Evolutionary conservation across 345 rosid species (phyloP).

Genomic region (Durio zibethinus): DNA sequence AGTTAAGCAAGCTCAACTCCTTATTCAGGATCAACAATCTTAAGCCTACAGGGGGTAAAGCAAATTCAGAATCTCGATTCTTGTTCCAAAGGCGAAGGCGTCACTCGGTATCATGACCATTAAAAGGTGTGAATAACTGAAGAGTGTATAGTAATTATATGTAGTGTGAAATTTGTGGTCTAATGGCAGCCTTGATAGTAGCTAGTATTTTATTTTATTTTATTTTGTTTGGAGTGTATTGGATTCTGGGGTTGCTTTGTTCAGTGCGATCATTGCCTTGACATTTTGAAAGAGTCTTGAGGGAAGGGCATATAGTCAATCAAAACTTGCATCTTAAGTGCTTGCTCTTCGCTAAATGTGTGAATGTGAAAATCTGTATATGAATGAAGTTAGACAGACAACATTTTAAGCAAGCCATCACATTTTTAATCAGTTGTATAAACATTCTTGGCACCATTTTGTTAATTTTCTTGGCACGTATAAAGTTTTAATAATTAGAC

Average conservation of each 20-base stretch:
- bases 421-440: not conserved
- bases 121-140: constrained; percentile 16
- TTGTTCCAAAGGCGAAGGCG: constrained; percentile 73
- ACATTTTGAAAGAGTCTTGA: not conserved
- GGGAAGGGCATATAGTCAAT: not conserved
- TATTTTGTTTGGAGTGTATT: not conserved
- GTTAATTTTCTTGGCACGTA: not conserved
- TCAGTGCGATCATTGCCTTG: not conserved
- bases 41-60: constrained; percentile 52
- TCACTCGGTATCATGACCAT: constrained; percentile 78
- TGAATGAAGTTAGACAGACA: not conserved
- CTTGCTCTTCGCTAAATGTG: not conserved
- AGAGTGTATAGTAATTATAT: constrained; percentile 32
- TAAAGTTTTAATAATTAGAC: not conserved
- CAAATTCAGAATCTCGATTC: constrained; percentile 57
- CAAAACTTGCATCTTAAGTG: not conserved
- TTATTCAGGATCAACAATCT: constrained; percentile 59
- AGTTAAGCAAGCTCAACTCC: constrained; percentile 73
- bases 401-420: constrained; percentile 3
- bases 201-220: not conserved
- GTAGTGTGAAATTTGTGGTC: constrained; percentile 24
- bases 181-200: constrained; percentile 19
- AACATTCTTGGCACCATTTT: not conserved
- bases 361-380: not conserved
- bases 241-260: constrained; percentile 2